These are phyloP conservation scores for Scheffersomyces spartinae DNA, from an alignment of 805 yeast species.

Conservation along the genomic window DNA sequence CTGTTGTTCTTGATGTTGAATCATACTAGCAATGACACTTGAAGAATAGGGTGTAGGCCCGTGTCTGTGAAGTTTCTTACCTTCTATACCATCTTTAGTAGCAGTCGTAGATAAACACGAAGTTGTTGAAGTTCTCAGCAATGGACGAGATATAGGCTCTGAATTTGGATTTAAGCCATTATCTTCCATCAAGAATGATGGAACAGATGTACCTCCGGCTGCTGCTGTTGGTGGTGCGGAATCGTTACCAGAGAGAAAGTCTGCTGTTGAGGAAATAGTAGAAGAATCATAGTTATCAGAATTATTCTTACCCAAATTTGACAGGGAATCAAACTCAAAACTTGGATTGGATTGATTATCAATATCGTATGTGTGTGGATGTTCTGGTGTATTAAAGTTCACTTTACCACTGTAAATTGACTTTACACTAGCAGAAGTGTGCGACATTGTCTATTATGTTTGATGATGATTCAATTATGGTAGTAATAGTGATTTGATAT, in stretches of 20 bases:
- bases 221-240: conserved; percentile 2
- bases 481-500: no score
- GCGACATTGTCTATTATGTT: conserved; percentile 29
- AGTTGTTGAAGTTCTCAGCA: conserved; percentile 50
- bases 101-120: conserved; percentile 66
- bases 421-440: conserved; percentile 31
- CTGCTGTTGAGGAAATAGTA: no score
- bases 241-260: no score
- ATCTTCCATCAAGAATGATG: background rate
- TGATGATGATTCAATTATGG: no score
- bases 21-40: conserved; percentile 18
- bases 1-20: conserved; percentile 7
- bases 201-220: background rate
- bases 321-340: conserved; percentile 3
- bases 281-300: no score
- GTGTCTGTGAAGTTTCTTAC: conserved; percentile 39
- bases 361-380: conserved; percentile 8
- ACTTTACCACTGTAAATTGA: conserved; percentile 25
- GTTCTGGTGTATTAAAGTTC: conserved; percentile 15
- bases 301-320: no score
- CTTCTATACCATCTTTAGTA: conserved; percentile 65
- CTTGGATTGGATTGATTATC: background rate
- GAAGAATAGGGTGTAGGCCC: conserved; percentile 26
- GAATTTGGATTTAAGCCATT: background rate
- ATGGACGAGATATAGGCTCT: conserved; percentile 37